Conservation (phyloP, 352 stramenopile genomes). For the Pythium angustatum region DNA sequence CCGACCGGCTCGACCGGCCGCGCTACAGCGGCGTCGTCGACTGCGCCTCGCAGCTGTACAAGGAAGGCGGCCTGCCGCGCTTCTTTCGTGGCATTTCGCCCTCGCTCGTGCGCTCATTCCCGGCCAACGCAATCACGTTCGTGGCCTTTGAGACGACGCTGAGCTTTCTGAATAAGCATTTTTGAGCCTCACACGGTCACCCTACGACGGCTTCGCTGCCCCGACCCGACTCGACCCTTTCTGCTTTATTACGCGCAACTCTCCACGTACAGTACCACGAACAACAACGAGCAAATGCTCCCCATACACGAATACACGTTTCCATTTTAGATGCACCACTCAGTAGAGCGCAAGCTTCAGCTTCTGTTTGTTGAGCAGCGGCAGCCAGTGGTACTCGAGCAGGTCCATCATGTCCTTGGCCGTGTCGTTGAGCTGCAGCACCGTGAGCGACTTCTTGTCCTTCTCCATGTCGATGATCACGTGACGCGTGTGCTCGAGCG, state of each 20-base stretch:
- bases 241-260: no score
- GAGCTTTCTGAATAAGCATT: conserved; percentile 72
- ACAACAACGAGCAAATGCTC: no score
- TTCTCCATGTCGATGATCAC: conserved; percentile 87
- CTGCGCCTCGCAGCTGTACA: conserved; percentile 66
- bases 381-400: conserved; percentile 75
- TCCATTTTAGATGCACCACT: not conserved
- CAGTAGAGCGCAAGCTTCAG: conserved; percentile 77
- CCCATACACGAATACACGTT: no score
- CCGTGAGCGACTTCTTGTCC: conserved; percentile 84
- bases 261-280: conserved; percentile 6
- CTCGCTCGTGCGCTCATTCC: conserved; percentile 74
- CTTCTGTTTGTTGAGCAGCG: conserved; percentile 57
- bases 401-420: conserved; percentile 77
- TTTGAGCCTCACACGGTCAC: conserved; percentile 31
- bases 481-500: conserved; percentile 76
- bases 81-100: conserved; percentile 84
- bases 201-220: no score
- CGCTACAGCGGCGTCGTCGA: conserved; percentile 73
- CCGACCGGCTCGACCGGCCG: conserved; percentile 69
- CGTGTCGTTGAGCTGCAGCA: conserved; percentile 86
- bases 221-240: no score
- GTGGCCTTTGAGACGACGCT: conserved; percentile 82
- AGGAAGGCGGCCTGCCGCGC: conserved; percentile 56
- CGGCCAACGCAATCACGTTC: conserved; percentile 84